These are phyloP conservation scores for Penicillium arizonense DNA, from an alignment of 495 filamentous ascomycete genomes.

Conservation along the genomic window DNA sequence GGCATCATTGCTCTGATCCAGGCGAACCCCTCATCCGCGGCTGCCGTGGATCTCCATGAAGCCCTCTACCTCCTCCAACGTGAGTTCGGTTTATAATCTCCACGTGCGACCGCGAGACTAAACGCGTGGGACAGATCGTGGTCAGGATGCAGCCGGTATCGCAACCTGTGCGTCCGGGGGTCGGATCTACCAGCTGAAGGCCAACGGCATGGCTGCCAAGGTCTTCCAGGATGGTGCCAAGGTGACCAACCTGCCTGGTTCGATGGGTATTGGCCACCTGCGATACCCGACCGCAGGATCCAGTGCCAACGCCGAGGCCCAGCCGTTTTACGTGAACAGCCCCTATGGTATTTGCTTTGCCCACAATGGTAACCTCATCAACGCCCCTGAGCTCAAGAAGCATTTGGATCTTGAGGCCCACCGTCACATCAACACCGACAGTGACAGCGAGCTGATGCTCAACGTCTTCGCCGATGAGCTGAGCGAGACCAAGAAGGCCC, in stretches of 20 bases:
- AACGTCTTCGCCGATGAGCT: slow-evolving; percentile 94
- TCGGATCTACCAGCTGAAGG: slow-evolving; percentile 85
- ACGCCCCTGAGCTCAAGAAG: slow-evolving; percentile 73
- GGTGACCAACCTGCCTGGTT: slow-evolving; percentile 76
- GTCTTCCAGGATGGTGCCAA: slow-evolving; percentile 79
- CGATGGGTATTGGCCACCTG: slow-evolving; percentile 87
- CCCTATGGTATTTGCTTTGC: slow-evolving; percentile 74
- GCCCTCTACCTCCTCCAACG: slow-evolving; percentile 83
- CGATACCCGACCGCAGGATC: slow-evolving; percentile 90
- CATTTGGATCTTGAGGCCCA: slow-evolving; percentile 88
- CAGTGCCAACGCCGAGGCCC: slow-evolving; percentile 59
- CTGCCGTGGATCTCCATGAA: slow-evolving; percentile 83
- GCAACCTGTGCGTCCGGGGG: slow-evolving; percentile 73
- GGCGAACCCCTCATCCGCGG: slow-evolving; percentile 60
- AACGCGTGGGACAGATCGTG: slow-evolving; percentile 47
- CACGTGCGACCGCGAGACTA: slow-evolving; percentile 9
- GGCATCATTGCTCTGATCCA: slow-evolving; percentile 83
- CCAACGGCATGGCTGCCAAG: slow-evolving; percentile 87
- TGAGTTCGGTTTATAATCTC: slow-evolving; percentile 25
- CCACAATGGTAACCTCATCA: slow-evolving; percentile 93
- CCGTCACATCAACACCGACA: slow-evolving; percentile 95
- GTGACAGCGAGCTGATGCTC: slow-evolving; percentile 90
- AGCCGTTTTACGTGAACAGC: slow-evolving; percentile 90
- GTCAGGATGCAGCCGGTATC: slow-evolving; percentile 92
- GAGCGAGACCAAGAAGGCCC: slow-evolving; percentile 92